Evolutionary conservation across 768 basidiomycete genomes (phyloP).

Genomic region (Glaciozyma martinii): DNA sequence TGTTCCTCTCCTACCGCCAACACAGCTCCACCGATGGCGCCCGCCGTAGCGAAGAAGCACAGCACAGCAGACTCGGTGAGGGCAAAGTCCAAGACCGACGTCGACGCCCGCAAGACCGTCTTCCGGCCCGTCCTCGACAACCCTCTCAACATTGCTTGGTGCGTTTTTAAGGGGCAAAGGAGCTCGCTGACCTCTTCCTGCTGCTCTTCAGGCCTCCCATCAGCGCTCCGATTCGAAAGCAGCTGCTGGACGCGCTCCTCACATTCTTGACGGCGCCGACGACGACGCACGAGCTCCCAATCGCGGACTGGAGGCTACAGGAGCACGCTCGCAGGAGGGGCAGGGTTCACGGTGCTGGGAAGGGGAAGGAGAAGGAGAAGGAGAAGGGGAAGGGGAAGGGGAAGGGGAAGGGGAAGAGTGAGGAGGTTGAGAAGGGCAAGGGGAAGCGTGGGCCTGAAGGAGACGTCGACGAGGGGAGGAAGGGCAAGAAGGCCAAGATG

Average conservation of each 20-base stretch:
- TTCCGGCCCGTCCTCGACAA: conserved; percentile 25
- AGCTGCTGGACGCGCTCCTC: conserved; percentile 20
- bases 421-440: neutral
- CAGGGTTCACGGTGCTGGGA: neutral
- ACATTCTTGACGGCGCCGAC: neutral
- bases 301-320: conserved; percentile 20
- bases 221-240: conserved; percentile 6
- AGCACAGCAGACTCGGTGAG: no score
- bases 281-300: neutral
- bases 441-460: no score
- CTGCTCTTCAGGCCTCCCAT: conserved; percentile 16
- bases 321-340: conserved; percentile 13
- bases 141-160: conserved; percentile 13
- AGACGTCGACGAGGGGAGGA: no score
- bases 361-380: neutral
- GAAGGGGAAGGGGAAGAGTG: neutral
- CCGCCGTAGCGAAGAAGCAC: no score
- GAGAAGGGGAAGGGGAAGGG: neutral
- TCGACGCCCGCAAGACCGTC: conserved; percentile 5
- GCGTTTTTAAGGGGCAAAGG: neutral
- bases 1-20: no score
- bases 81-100: no score
- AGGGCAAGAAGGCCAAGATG: no score
- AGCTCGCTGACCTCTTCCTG: neutral
- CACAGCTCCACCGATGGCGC: no score